phyloP scores from a whole-genome alignment of 75 land plant genomes.

The Chamaecyparis obtusa region DNA sequence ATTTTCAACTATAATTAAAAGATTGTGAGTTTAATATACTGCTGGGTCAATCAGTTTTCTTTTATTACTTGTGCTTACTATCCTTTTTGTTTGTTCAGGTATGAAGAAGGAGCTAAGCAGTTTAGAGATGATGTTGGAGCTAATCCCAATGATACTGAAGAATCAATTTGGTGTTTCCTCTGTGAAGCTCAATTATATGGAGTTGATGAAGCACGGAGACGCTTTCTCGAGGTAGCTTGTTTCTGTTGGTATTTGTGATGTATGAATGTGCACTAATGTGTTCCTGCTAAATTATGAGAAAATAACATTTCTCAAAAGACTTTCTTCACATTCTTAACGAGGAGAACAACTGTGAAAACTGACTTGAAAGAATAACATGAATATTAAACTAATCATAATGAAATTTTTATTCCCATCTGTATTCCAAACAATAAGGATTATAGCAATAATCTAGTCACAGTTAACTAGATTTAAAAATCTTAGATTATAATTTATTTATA shows the following conservation, averaged over 20 bases:
- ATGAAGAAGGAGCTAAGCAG: constrained; percentile 86
- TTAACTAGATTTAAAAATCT: background rate
- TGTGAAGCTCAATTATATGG: constrained; percentile 87
- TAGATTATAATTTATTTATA: background rate
- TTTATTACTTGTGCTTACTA: background rate
- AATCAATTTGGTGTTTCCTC: constrained; percentile 92
- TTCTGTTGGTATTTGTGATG: background rate
- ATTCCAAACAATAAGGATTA: background rate
- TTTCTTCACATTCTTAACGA: background rate
- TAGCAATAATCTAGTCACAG: background rate
- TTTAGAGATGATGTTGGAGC: constrained; percentile 86
- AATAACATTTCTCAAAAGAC: background rate
- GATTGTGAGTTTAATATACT: background rate
- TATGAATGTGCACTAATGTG: background rate
- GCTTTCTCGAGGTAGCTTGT: constrained; percentile 65
- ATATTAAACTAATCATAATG: background rate
- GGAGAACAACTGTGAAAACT: background rate
- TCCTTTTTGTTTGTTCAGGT: constrained; percentile 28
- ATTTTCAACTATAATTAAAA: background rate
- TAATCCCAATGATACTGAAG: constrained; percentile 94
- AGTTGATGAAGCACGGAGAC: constrained; percentile 68
- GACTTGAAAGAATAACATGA: background rate
- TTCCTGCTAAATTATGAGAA: background rate
- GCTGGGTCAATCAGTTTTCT: background rate
- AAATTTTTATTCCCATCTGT: background rate